Conservation (phyloP, 2,329 filamentous ascomycete genomes). For the Cadophora luteo-olivacea region DNA sequence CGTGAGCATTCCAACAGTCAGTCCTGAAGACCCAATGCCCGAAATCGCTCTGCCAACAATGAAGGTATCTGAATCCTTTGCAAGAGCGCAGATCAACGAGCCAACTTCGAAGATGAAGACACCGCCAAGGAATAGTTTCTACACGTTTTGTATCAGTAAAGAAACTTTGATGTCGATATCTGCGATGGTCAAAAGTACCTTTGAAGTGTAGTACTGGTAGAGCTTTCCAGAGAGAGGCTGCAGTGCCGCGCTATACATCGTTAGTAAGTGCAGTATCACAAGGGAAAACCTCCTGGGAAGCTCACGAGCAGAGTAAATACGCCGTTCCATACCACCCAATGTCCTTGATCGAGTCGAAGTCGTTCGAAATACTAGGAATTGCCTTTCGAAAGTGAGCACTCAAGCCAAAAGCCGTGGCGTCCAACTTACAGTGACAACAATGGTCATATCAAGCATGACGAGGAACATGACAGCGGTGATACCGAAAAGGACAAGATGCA, state of each 20-base stretch:
- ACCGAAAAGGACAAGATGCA: constrained; percentile 30
- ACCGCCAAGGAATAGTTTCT: constrained; percentile 12
- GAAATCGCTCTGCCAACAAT: constrained; percentile 10
- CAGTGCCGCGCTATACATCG: constrained; percentile 21
- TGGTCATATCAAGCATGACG: constrained; percentile 49
- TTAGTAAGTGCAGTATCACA: not conserved
- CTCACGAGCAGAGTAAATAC: constrained; percentile 43
- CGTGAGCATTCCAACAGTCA: constrained; percentile 57
- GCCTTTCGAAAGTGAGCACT: constrained; percentile 32
- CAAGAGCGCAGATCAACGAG: constrained; percentile 12
- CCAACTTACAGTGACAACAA: constrained; percentile 42
- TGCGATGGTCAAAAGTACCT: constrained; percentile 14
- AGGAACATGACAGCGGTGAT: constrained; percentile 36
- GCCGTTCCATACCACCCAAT: constrained; percentile 48
- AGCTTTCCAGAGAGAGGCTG: constrained; percentile 33
- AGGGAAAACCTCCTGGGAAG: not conserved
- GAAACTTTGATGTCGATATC: not conserved
- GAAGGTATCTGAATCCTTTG: constrained; percentile 2
- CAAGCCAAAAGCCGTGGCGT: constrained; percentile 24
- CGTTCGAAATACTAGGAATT: constrained; percentile 48
- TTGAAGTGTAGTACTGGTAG: constrained; percentile 27
- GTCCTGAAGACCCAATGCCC: constrained; percentile 55
- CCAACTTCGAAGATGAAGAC: constrained; percentile 15
- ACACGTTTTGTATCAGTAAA: not conserved
- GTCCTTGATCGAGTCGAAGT: constrained; percentile 46